These are phyloP conservation scores for Hypoxylon sp. DNA, from an alignment of 2,329 filamentous ascomycete genomes.

Conservation along the genomic window DNA sequence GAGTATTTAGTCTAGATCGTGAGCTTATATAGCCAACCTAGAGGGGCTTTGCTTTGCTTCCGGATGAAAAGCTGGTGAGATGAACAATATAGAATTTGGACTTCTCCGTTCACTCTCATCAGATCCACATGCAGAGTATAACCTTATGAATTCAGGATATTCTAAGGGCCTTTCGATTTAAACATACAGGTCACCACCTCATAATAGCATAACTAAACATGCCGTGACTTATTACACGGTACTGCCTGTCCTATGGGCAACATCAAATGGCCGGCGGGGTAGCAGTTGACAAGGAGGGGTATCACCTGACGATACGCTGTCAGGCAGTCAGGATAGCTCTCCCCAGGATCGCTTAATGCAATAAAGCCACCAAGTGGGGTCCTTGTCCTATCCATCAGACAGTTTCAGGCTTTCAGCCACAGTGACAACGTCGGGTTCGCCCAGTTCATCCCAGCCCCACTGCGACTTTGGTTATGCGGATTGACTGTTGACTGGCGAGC, in stretches of 20 bases:
- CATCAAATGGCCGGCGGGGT: conserved; percentile 9
- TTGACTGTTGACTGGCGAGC: conserved; percentile 20
- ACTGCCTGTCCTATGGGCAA: too few relatives aligned
- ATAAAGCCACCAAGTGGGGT: neutral
- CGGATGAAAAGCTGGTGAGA: neutral
- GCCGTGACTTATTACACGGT: neutral
- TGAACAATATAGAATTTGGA: neutral
- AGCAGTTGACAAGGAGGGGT: conserved; percentile 18
- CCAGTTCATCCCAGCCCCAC: conserved; percentile 29
- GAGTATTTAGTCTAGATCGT: too few relatives aligned
- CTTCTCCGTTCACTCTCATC: neutral
- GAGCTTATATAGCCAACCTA: neutral
- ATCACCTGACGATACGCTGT: conserved; percentile 15
- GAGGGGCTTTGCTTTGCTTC: neutral
- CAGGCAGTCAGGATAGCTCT: neutral
- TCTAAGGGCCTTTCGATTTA: too few relatives aligned
- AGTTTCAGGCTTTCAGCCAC: conserved; percentile 16
- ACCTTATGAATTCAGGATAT: too few relatives aligned
- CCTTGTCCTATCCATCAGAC: too few relatives aligned
- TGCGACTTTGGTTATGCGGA: conserved; percentile 4
- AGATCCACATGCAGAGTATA: too few relatives aligned
- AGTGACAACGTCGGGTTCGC: conserved; percentile 30
- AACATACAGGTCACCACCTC: too few relatives aligned
- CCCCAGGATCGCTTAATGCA: neutral
- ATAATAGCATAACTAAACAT: neutral